phyloP scores from a whole-genome alignment of 2,329 filamentous ascomycete genomes.

The Aspergillus pseudoviridinutans region DNA sequence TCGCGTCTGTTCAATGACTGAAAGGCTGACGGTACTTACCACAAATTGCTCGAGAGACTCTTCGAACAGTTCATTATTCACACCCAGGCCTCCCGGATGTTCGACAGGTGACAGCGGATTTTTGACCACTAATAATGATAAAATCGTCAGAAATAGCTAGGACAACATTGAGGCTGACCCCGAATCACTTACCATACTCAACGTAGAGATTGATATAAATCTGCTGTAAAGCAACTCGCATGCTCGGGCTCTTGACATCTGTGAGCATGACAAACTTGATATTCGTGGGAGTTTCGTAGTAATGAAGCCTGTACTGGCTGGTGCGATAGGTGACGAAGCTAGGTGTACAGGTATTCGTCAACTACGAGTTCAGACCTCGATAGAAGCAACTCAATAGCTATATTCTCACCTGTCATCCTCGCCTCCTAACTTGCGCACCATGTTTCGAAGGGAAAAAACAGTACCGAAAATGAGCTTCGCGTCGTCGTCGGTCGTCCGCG shows the following conservation, averaged over 20 bases:
- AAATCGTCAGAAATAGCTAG: conserved; percentile 1
- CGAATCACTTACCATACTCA: conserved; percentile 66
- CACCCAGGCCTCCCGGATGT: conserved; percentile 58
- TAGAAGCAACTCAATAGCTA: background rate
- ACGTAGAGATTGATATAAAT: conserved; percentile 98
- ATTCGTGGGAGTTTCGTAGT: conserved; percentile 95
- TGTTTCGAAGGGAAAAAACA: conserved; percentile 92
- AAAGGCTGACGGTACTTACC: conserved; percentile 29
- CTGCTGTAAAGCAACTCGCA: conserved; percentile 92
- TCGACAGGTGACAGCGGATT: conserved; percentile 60
- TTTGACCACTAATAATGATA: conserved; percentile 53
- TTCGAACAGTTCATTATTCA: conserved; percentile 64
- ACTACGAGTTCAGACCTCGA: background rate
- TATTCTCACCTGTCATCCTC: conserved; percentile 66
- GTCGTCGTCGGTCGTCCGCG: conserved; percentile 66
- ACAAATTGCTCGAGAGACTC: conserved; percentile 52
- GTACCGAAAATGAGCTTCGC: conserved; percentile 97
- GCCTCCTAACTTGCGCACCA: conserved; percentile 91
- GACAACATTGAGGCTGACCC: conserved; percentile 5
- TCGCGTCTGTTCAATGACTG: background rate
- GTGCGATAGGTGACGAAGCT: conserved; percentile 94
- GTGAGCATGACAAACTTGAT: conserved; percentile 97
- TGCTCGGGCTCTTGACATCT: conserved; percentile 80
- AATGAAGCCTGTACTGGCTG: conserved; percentile 94
- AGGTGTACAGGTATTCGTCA: background rate